Percentiles rank a stretch among this genome's conserved stretches.
These are phyloP conservation scores for Aspergillus phoenicis DNA, from an alignment of 2,329 filamentous ascomycete genomes.

Conservation along the genomic window DNA sequence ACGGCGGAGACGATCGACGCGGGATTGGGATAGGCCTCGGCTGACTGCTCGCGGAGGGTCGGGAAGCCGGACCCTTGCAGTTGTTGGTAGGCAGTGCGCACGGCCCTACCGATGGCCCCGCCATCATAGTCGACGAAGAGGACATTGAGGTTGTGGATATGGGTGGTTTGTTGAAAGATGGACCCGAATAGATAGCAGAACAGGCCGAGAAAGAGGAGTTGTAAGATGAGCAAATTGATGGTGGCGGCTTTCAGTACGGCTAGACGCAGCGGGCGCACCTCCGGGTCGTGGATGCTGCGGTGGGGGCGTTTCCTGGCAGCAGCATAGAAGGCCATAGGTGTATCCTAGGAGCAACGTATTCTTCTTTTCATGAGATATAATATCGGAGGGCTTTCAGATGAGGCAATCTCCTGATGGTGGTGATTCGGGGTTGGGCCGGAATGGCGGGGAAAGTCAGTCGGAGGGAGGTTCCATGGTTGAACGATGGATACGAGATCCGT, in stretches of 20 bases:
- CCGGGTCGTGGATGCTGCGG: conserved; percentile 10
- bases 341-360: not conserved
- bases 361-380: not conserved
- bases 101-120: conserved; percentile 36
- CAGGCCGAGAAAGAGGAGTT: conserved; percentile 40
- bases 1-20: conserved; percentile 29
- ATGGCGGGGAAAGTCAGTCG: no score
- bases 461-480: not conserved
- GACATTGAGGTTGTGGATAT: conserved; percentile 39
- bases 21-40: conserved; percentile 22
- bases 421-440: not conserved
- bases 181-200: conserved; percentile 44
- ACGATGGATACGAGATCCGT: not conserved
- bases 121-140: conserved; percentile 45
- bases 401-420: not conserved
- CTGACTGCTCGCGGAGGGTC: conserved; percentile 30
- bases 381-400: not conserved
- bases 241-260: conserved; percentile 21
- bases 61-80: conserved; percentile 34
- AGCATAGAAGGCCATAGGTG: conserved; percentile 8
- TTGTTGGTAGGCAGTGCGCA: conserved; percentile 35
- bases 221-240: conserved; percentile 37
- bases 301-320: conserved; percentile 2
- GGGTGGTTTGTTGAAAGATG: conserved; percentile 35
- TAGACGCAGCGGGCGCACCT: conserved; percentile 9